Evolutionary conservation across 2,329 filamentous ascomycete species (phyloP), one percentile per base, ranked within the genome.

Genomic region (Boeremia lycopersici): DNA sequence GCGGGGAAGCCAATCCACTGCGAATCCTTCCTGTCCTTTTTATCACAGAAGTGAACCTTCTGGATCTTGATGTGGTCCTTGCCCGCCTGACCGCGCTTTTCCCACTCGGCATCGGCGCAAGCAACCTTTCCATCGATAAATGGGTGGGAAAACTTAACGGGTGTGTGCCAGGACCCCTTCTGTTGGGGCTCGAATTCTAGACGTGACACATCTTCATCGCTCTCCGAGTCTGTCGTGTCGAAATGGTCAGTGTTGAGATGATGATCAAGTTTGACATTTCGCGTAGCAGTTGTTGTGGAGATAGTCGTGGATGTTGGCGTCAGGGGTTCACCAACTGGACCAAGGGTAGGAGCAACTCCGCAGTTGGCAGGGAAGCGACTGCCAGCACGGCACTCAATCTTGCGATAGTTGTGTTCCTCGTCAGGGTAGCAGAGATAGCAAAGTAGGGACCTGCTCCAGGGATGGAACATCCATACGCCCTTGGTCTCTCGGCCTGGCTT

Each of bases 371-470:
- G 33, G 8, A 31, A 48, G 12, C 44, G 31, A 0, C 48, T 43
- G 11, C 62, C 60, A 25, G 40, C 48, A 10, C 55, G 46, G 43
- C 68, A 71, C n/a, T 62, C 48, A 11, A 69, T 64, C 7, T 63
- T 46, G 9, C 11, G 6, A 15, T 28, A 53, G 19, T 63, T 30
- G 8, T 55, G 25, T 3, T 41, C 9, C 10, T 61, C 48, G 28
- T 60, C 58, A 12, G 56, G 46, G 49, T 61, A 72, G 56, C 70
- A 73, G 8, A 59, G 48, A 49, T 63, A 71, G 50, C 69, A 73
- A 3, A 64, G 28, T 23, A 55, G 7, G 2, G 55, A 52, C 7
- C 28, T 10, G 4, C 42, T 54, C 67, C 69, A 72, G 2, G 68
- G 68, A 35, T 71, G 64, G 13, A 59, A 45, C 63, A 70, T 62